Conservation (phyloP, 192 early-diverging fungal species). For the Rhizophagus clarus region DNA sequence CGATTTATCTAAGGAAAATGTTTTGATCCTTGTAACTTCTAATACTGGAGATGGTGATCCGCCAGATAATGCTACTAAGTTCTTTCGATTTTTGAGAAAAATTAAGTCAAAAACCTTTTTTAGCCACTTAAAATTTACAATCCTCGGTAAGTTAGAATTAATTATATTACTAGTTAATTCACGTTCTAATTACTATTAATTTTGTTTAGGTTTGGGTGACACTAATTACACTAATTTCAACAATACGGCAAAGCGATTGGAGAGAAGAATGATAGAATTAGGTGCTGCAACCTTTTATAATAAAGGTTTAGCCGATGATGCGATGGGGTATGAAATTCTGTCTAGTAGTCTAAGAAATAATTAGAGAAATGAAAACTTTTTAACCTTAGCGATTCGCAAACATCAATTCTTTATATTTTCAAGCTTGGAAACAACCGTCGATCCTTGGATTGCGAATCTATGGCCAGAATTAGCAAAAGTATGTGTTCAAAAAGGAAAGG, state of each 20-base stretch:
- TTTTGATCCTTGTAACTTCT: constrained; percentile 81
- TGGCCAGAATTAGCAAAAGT: constrained; percentile 71
- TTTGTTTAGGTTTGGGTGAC: constrained; percentile 78
- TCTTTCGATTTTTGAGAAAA: constrained; percentile 76
- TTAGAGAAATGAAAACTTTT: too few species aligned
- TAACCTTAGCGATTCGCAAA: too few species aligned
- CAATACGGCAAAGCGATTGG: constrained; percentile 80
- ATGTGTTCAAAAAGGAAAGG: constrained; percentile 28
- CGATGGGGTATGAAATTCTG: constrained; percentile 59
- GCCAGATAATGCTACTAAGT: constrained; percentile 91
- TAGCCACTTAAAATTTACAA: constrained; percentile 46
- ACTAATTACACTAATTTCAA: constrained; percentile 95
- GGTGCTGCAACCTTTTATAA: constrained; percentile 70
- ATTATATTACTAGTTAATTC: neutral
- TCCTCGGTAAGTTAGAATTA: constrained; percentile 38
- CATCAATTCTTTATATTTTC: neutral
- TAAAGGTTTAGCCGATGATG: constrained; percentile 89
- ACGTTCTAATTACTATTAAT: neutral
- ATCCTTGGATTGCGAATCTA: constrained; percentile 88
- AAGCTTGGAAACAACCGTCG: constrained; percentile 83
- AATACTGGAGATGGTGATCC: constrained; percentile 97
- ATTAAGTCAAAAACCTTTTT: constrained; percentile 67
- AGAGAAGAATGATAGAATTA: constrained; percentile 72
- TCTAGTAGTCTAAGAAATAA: neutral
- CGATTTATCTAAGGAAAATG: constrained; percentile 49